phyloP scores from a whole-genome alignment of 169 alveolate genomes.

The Babesia bigemina region DNA sequence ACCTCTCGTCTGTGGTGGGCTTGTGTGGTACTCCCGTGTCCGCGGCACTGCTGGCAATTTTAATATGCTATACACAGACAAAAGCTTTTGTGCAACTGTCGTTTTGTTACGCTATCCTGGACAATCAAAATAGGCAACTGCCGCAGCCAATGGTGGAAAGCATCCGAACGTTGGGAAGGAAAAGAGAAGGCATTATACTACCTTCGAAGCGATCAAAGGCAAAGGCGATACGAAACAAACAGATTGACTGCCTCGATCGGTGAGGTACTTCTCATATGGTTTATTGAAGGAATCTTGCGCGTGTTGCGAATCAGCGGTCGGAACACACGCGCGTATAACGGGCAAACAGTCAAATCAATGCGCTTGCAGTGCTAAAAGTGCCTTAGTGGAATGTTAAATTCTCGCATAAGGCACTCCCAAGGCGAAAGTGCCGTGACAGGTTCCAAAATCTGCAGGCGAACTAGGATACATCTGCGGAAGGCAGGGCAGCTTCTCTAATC shows the following conservation, averaged over 20 bases:
- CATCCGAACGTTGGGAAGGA: neutral
- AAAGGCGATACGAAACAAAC: neutral
- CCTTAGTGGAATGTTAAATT: too few species aligned
- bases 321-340: neutral
- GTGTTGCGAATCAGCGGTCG: neutral
- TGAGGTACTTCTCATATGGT: neutral
- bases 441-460: too few species aligned
- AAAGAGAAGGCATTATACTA: neutral
- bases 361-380: too few species aligned
- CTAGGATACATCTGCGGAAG: too few species aligned
- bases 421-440: too few species aligned
- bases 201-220: neutral
- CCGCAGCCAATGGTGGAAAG: neutral
- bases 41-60: neutral
- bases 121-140: neutral
- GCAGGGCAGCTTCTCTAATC: neutral
- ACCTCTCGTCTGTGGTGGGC: constrained; percentile 38
- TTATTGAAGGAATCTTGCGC: neutral
- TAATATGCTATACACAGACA: neutral
- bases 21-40: constrained; percentile 50
- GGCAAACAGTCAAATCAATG: too few species aligned
- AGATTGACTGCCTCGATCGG: too few species aligned
- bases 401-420: too few species aligned
- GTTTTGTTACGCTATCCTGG: neutral
- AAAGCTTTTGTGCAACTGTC: neutral